Evolutionary conservation across 208 protist genomes (phyloP).

Genomic region (Trypanosomatidae sp.): DNA sequence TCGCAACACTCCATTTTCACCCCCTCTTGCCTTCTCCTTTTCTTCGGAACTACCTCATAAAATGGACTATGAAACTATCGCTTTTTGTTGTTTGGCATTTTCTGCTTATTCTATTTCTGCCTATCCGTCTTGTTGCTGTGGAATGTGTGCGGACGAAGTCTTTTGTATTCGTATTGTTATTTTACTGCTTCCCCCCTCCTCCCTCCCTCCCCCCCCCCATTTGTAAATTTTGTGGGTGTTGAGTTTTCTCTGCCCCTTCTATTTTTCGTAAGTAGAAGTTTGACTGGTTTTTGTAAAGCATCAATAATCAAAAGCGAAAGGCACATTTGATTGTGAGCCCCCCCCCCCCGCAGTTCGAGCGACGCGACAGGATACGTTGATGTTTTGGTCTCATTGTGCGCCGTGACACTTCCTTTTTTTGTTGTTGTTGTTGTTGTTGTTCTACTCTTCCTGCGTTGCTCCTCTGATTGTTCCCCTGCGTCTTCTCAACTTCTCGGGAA

Average conservation of each 20-base stretch:
- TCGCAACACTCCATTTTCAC: not conserved
- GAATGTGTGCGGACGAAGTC: not conserved
- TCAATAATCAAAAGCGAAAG: not conserved
- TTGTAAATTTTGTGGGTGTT: not conserved
- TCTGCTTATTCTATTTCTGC: not conserved
- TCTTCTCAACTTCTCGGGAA: not conserved
- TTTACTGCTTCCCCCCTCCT: not conserved
- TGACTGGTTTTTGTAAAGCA: not conserved
- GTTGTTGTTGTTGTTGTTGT: not conserved
- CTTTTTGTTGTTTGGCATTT: not conserved
- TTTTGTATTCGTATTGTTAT: not conserved
- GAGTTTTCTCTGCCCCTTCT: too few species aligned
- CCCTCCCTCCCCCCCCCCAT: not conserved
- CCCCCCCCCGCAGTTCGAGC: not conserved
- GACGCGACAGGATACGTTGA: not conserved
- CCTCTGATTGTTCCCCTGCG: not conserved
- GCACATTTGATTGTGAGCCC: not conserved
- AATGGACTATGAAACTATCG: not conserved
- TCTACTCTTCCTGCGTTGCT: not conserved
- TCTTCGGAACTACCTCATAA: too few species aligned
- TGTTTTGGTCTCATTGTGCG: not conserved
- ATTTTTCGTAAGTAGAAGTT: too few species aligned
- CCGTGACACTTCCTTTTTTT: not conserved
- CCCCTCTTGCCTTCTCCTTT: not conserved
- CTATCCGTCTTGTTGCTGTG: too few species aligned